Evolutionary conservation across 1,139 yeast species (phyloP).

Genomic region (Nadsonia starkeyi-henricii): DNA sequence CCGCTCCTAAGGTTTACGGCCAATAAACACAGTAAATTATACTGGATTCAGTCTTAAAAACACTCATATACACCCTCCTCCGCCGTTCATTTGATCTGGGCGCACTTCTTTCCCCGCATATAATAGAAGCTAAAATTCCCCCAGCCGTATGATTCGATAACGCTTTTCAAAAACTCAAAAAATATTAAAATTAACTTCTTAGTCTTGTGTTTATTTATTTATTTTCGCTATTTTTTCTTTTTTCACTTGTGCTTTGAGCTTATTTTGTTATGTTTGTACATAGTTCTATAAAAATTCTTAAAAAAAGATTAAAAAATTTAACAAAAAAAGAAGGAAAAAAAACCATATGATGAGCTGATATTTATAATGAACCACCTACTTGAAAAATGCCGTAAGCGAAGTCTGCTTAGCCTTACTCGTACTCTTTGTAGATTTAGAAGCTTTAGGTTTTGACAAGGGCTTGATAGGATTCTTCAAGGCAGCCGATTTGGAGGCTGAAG

Average conservation of each 20-base stretch:
- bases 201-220: no score
- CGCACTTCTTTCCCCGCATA: no score
- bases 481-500: neutral
- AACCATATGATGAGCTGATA: neutral
- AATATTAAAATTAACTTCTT: neutral
- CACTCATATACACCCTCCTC: no score
- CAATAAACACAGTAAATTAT: no score
- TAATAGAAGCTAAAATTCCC: no score
- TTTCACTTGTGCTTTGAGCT: no score
- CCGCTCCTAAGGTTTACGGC: constrained; percentile 6
- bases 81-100: no score
- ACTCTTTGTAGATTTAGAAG: constrained; percentile 1
- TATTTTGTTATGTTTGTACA: neutral
- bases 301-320: neutral
- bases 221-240: no score
- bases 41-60: no score
- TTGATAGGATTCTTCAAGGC: neutral
- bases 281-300: neutral
- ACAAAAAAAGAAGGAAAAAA: neutral
- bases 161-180: neutral
- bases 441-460: constrained; percentile 1
- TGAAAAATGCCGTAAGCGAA: constrained; percentile 7
- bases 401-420: constrained; percentile 6
- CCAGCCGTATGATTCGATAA: neutral
- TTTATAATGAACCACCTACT: neutral